phyloP scores from a whole-genome alignment of 2,329 filamentous ascomycete species.

The Amesomyces nigricolor region DNA sequence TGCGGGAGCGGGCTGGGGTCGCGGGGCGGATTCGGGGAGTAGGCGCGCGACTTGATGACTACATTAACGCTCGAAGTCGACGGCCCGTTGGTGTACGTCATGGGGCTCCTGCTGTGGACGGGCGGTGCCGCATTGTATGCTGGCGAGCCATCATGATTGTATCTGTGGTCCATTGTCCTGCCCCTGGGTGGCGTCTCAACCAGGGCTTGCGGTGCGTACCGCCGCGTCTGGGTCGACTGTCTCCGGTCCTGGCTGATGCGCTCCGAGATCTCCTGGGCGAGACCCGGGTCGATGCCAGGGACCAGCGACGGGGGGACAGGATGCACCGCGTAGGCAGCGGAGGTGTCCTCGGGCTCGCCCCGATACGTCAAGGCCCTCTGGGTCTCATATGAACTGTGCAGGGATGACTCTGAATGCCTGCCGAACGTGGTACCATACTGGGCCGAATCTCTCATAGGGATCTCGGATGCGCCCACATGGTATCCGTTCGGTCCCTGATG shows the following conservation, averaged over 20 bases:
- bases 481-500: slow-evolving; percentile 31
- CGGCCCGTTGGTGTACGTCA: slow-evolving; percentile 36
- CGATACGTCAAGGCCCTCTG: slow-evolving; percentile 31
- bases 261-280: slow-evolving; percentile 53
- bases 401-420: slow-evolving; percentile 22
- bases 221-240: slow-evolving; percentile 33
- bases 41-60: slow-evolving; percentile 37
- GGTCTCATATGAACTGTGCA: slow-evolving; percentile 28
- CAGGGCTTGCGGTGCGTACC: slow-evolving; percentile 39
- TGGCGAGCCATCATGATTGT: slow-evolving; percentile 28
- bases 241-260: slow-evolving; percentile 52
- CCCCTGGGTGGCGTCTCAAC: slow-evolving; percentile 39
- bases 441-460: slow-evolving; percentile 21
- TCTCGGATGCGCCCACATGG: slow-evolving; percentile 16
- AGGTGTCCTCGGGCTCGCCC: slow-evolving; percentile 34
- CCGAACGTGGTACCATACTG: slow-evolving; percentile 22
- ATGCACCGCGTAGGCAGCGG: slow-evolving; percentile 38
- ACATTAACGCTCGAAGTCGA: slow-evolving; percentile 28
- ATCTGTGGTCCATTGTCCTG: slow-evolving; percentile 33
- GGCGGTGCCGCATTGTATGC: slow-evolving; percentile 34
- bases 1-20: slow-evolving; percentile 34
- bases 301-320: slow-evolving; percentile 53
- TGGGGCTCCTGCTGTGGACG: slow-evolving; percentile 40
- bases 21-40: slow-evolving; percentile 37
- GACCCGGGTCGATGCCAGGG: slow-evolving; percentile 52